Percentiles rank a stretch among this genome's conserved stretches.
Conservation (phyloP, 2,329 filamentous ascomycete species). For the Colletotrichum musicola region DNA sequence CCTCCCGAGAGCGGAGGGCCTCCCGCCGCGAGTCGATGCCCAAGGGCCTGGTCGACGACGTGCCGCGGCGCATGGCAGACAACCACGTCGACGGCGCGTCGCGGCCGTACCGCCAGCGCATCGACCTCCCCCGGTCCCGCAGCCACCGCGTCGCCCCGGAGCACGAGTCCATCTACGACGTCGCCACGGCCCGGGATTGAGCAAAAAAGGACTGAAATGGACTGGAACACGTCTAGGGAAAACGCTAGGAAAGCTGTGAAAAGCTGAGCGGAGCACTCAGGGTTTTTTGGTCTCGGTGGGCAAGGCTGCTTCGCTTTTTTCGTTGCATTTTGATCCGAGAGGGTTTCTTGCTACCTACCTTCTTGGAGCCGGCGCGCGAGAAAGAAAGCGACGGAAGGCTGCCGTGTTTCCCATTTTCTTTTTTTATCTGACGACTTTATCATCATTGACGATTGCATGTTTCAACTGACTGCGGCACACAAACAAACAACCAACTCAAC, state of each 20-base stretch:
- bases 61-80: slow-evolving; percentile 25
- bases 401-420: slow-evolving; percentile 8
- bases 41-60: slow-evolving; percentile 16
- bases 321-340: slow-evolving; percentile 3
- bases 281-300: not conserved
- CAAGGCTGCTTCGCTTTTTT: not conserved
- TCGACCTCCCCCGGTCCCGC: slow-evolving; percentile 34
- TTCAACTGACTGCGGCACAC: slow-evolving; percentile 19
- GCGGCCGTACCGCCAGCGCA: slow-evolving; percentile 32
- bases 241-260: too few relatives aligned
- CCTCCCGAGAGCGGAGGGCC: slow-evolving; percentile 31
- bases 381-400: slow-evolving; percentile 9
- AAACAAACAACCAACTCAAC: slow-evolving; percentile 8
- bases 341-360: not conserved
- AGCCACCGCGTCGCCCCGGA: slow-evolving; percentile 23
- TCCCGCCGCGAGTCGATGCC: slow-evolving; percentile 27
- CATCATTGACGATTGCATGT: slow-evolving; percentile 33
- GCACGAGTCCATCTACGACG: slow-evolving; percentile 35
- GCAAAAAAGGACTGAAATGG: not conserved
- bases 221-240: slow-evolving; percentile 14
- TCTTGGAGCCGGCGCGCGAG: not conserved
- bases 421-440: slow-evolving; percentile 11
- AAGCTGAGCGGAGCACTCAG: not conserved
- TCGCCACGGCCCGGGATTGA: slow-evolving; percentile 35
- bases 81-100: slow-evolving; percentile 34